Percentiles rank a stretch among this genome's conserved stretches.
Evolutionary conservation across 768 basidiomycete genomes (phyloP).

Genomic region (Psilocybe cyanescens): DNA sequence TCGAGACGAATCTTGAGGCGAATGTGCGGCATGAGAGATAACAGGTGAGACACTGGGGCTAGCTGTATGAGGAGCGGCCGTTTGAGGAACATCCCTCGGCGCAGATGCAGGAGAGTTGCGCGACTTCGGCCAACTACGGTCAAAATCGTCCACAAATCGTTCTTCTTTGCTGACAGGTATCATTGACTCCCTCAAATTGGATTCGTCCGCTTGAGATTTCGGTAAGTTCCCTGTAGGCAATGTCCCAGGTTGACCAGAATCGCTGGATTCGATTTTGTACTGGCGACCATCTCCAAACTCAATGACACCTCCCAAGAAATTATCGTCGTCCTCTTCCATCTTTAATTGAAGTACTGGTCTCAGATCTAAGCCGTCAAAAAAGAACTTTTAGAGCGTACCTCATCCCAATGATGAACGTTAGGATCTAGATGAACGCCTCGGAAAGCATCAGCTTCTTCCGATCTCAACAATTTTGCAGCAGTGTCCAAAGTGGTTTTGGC

Average conservation of each 20-base stretch:
- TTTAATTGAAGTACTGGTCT: slow-evolving; percentile 30
- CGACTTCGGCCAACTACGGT: slow-evolving; percentile 93
- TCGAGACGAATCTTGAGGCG: slow-evolving; percentile 63
- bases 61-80: slow-evolving; percentile 21
- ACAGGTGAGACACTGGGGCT: slow-evolving; percentile 35
- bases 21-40: slow-evolving; percentile 40
- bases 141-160: slow-evolving; percentile 92
- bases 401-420: slow-evolving; percentile 97
- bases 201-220: slow-evolving; percentile 22
- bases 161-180: slow-evolving; percentile 78
- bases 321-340: slow-evolving; percentile 94
- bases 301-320: slow-evolving; percentile 86
- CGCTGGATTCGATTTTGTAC: slow-evolving; percentile 74
- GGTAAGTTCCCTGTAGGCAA: slow-evolving; percentile 7
- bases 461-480: slow-evolving; percentile 61
- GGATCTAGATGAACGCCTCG: slow-evolving; percentile 92
- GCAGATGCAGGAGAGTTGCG: slow-evolving; percentile 49
- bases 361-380: slow-evolving; percentile 1
- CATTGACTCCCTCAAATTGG: slow-evolving; percentile 26
- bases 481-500: slow-evolving; percentile 54
- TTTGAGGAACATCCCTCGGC: slow-evolving; percentile 42
- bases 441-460: slow-evolving; percentile 92
- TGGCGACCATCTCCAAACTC: slow-evolving; percentile 96
- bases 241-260: slow-evolving; percentile 34
- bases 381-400: slow-evolving; percentile 57